Percentiles rank a stretch among this genome's conserved stretches.
phyloP scores from a whole-genome alignment of 768 basidiomycete species.

The Cubamyces sp. region DNA sequence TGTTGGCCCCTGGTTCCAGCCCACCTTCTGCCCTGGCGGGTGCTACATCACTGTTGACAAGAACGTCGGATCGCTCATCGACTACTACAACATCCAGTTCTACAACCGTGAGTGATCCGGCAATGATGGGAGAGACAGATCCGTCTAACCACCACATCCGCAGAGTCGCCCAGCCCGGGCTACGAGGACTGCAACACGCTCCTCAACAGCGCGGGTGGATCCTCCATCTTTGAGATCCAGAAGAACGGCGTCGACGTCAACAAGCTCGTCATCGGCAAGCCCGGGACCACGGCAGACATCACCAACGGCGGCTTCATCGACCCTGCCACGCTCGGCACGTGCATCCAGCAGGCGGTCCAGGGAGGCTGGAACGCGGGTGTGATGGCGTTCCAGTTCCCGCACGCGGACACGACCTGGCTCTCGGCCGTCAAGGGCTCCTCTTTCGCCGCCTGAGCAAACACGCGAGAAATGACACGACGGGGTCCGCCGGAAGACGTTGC shows the following conservation, averaged over 20 bases:
- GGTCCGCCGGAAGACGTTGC: neutral
- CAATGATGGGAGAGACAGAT: too few relatives aligned
- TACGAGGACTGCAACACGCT: conserved; percentile 43
- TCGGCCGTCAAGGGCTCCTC: conserved; percentile 5
- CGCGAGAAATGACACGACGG: neutral
- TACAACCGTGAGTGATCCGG: conserved; percentile 36
- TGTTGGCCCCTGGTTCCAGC: conserved; percentile 50
- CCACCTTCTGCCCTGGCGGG: conserved; percentile 39
- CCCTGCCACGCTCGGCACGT: conserved; percentile 56
- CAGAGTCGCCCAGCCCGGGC: conserved; percentile 26
- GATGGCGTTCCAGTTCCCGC: conserved; percentile 43
- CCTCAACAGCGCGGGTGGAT: conserved; percentile 41
- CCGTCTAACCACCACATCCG: conserved; percentile 30
- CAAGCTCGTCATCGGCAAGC: conserved; percentile 63
- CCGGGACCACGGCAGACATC: conserved; percentile 43
- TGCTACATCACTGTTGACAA: conserved; percentile 44
- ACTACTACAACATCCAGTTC: conserved; percentile 51
- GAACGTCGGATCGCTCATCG: conserved; percentile 45
- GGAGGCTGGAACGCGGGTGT: conserved; percentile 52
- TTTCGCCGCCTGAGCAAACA: neutral
- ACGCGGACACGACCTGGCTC: conserved; percentile 2
- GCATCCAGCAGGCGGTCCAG: conserved; percentile 58
- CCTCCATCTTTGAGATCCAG: conserved; percentile 56
- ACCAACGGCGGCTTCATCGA: conserved; percentile 60
- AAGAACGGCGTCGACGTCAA: conserved; percentile 45